Evolutionary conservation across 306 rosid genomes (phyloP), one percentile per base, ranked within the genome.

Genomic region (Prunus davidiana): DNA sequence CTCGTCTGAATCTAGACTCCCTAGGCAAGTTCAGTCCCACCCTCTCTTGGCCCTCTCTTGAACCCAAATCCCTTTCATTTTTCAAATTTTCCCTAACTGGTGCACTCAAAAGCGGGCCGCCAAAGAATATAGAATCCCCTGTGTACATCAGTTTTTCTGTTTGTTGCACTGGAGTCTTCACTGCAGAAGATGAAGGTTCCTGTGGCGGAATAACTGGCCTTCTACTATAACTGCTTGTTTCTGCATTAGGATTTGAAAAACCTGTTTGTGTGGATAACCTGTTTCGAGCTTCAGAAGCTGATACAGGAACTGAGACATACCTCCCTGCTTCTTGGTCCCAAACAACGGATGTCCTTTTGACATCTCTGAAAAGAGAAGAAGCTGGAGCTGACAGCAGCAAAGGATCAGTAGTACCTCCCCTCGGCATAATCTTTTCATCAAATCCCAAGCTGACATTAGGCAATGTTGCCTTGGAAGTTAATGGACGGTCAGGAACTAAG

Each of bases 301-400:
- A 82, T 58, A 86, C 82, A 68, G 97, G 96, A 82, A 92, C 91
- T 1, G 98, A 92, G n/a, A 95, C 88, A 72, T 92, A 95, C 79
- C 98, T 84, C 72, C 98, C 98, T 3, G 98, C 98, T 86, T 95
- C 98, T 90, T 95, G 98, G 83, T 95, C 98, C 98, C 97, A 95
- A 66, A 92, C 97, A 76, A 95, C 98, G 43, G 98, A 95, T 65
- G 98, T 84, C 75, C 96, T 90, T 77, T 86, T 88, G 70, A 90
- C 89, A n/a, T 94, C 98, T 77, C 98, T 81, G 82, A 91, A 87
- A 87, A 93, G 88, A 83, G 97, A 86, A 5, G 97, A 46, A 70
- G 87, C 71, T 10, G 96, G 85, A 78, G 86, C 89, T 25, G 97
- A 86, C 80, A 88, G 87, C 80, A 88, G 65, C 54, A 91, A 60